Evolutionary conservation across 805 yeast genomes (phyloP).

Genomic region (Spencermartinsiella europaea): DNA sequence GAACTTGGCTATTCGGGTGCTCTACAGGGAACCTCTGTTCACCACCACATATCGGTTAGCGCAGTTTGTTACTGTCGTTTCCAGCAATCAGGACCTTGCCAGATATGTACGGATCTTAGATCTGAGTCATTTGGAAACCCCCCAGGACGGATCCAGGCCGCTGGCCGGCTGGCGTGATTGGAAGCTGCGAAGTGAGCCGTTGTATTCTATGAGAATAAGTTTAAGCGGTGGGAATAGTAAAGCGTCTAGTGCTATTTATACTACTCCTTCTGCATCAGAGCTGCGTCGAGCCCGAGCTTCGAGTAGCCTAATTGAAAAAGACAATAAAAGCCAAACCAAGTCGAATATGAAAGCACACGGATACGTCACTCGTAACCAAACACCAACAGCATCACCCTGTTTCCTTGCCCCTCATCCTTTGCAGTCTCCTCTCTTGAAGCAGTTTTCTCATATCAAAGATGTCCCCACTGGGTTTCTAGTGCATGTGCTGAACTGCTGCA

Average conservation of each 20-base stretch:
- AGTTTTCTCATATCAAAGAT: conserved; percentile 65
- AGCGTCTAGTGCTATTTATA: conserved; percentile 2
- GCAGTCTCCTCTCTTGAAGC: conserved; percentile 44
- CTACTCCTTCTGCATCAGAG: background rate
- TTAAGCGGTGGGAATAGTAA: conserved; percentile 1
- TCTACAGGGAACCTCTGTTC: conserved; percentile 53
- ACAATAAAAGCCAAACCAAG: background rate
- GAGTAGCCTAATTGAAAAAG: no score
- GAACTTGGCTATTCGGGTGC: conserved; percentile 44
- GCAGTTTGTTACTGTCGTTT: conserved; percentile 67
- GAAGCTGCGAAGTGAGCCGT: conserved; percentile 70
- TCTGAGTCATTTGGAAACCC: conserved; percentile 40
- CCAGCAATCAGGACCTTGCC: conserved; percentile 53
- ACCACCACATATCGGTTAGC: conserved; percentile 74
- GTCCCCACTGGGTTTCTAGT: conserved; percentile 72
- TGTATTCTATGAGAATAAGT: conserved; percentile 40
- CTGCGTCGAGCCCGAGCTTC: background rate
- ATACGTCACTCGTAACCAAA: background rate
- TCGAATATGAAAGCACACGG: background rate
- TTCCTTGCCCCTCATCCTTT: conserved; percentile 17
- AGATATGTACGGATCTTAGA: conserved; percentile 52
- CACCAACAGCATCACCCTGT: background rate
- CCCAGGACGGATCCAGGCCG: conserved; percentile 28
- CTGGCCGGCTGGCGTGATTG: conserved; percentile 91
- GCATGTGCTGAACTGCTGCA: conserved; percentile 64